phyloP scores from a whole-genome alignment of 1,284 basidiomycete species.

The Fomitiporia mediterranea region DNA sequence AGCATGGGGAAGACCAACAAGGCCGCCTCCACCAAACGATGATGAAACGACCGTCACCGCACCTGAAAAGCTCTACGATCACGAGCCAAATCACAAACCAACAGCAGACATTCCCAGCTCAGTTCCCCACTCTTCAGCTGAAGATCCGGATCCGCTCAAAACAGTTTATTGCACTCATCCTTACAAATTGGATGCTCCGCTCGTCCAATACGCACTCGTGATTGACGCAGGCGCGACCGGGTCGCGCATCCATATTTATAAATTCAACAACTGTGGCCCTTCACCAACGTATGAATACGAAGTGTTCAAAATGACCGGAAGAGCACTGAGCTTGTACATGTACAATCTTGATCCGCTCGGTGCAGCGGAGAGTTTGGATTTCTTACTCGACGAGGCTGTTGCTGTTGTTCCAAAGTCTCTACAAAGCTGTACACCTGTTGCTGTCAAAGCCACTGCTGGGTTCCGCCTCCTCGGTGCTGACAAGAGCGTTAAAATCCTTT shows the following conservation, averaged over 20 bases:
- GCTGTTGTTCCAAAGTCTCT: slow-evolving; percentile 69
- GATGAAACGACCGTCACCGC: neutral
- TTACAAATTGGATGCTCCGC: slow-evolving; percentile 39
- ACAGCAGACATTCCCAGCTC: slow-evolving; percentile 21
- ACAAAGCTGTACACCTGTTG: slow-evolving; percentile 78
- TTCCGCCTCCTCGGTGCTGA: slow-evolving; percentile 69
- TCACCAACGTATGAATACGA: slow-evolving; percentile 89
- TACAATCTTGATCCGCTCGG: slow-evolving; percentile 48
- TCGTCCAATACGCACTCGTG: slow-evolving; percentile 94
- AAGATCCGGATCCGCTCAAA: slow-evolving; percentile 59
- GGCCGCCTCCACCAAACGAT: slow-evolving; percentile 19
- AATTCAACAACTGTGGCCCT: slow-evolving; percentile 87
- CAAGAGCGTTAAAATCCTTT: slow-evolving; percentile 73
- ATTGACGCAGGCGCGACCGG: slow-evolving; percentile 98
- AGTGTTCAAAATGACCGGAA: slow-evolving; percentile 81
- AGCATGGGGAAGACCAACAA: slow-evolving; percentile 19
- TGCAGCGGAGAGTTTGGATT: slow-evolving; percentile 80
- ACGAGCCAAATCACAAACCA: too few relatives aligned
- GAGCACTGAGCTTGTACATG: slow-evolving; percentile 80
- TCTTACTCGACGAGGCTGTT: slow-evolving; percentile 78
- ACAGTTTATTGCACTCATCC: slow-evolving; percentile 66
- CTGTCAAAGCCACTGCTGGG: slow-evolving; percentile 95
- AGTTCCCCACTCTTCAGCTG: slow-evolving; percentile 43
- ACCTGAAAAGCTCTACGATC: slow-evolving; percentile 1
- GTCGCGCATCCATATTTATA: slow-evolving; percentile 97